A percentile compares a stretch with the other conserved stretches of the same genome.
Conservation (phyloP, 2,329 filamentous ascomycete genomes). For the Talaromyces sp. region DNA sequence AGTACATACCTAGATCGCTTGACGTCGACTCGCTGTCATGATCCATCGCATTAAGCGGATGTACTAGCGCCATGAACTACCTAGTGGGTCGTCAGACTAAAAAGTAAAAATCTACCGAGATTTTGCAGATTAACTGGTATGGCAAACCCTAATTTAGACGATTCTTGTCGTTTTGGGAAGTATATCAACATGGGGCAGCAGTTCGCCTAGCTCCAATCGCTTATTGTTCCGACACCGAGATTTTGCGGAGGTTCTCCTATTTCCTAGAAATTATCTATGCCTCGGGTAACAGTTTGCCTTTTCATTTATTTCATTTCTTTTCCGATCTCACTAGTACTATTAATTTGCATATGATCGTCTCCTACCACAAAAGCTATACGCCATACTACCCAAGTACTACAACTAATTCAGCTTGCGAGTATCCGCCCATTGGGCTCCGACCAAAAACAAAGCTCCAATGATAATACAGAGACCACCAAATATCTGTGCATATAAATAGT, state of each 20-base stretch:
- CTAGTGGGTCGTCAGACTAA: background rate
- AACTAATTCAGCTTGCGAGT: slow-evolving; percentile 1
- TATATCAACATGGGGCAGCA: background rate
- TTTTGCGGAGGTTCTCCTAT: background rate
- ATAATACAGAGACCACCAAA: slow-evolving; percentile 21
- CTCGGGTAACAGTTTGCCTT: no score
- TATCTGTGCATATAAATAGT: slow-evolving; percentile 49
- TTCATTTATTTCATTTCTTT: no score
- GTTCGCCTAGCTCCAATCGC: background rate
- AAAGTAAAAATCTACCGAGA: background rate
- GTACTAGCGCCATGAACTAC: background rate
- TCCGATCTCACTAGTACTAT: no score
- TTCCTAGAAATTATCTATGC: background rate
- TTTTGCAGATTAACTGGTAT: background rate
- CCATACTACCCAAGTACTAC: background rate
- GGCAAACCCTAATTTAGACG: background rate
- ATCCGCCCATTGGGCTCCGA: slow-evolving; percentile 5
- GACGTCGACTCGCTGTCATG: background rate
- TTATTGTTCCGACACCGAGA: background rate
- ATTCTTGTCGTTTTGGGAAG: background rate
- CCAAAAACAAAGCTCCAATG: slow-evolving; percentile 3
- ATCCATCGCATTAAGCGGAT: background rate
- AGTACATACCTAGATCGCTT: background rate
- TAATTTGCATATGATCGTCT: no score
- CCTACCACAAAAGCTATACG: background rate